These are phyloP conservation scores for Podosphaera fusca DNA, from an alignment of 2,329 filamentous ascomycete species.

Conservation along the genomic window DNA sequence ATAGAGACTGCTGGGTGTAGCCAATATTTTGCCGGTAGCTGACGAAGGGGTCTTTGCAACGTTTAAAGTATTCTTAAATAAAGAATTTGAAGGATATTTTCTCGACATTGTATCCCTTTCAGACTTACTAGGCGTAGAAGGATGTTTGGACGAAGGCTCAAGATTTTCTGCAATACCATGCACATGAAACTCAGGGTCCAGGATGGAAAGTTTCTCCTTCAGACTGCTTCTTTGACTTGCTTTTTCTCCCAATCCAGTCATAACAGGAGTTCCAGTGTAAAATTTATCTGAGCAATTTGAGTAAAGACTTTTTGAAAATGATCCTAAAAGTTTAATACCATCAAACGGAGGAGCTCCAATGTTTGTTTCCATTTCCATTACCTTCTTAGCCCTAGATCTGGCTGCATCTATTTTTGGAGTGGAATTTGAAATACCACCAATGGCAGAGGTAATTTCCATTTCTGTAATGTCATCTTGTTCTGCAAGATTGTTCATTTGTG, in stretches of 20 bases:
- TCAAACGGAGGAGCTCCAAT: conserved; percentile 10
- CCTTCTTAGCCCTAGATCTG: conserved; percentile 12
- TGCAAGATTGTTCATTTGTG: too few species aligned
- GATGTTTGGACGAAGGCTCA: conserved; percentile 9
- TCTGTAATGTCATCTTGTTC: too few species aligned
- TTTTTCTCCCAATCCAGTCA: conserved; percentile 28
- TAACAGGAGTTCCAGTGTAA: conserved; percentile 29
- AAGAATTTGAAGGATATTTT: conserved; percentile 25
- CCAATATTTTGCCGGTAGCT: conserved; percentile 17
- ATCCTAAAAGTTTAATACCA: too few species aligned
- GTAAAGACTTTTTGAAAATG: conserved; percentile 1
- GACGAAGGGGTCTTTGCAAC: conserved; percentile 11
- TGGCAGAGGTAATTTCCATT: neutral
- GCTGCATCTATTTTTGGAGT: too few species aligned
- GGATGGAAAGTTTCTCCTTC: conserved; percentile 20
- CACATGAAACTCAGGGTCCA: conserved; percentile 12
- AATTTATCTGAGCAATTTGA: conserved; percentile 17
- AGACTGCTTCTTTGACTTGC: conserved; percentile 25
- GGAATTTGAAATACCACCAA: neutral
- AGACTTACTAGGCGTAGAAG: conserved; percentile 26
- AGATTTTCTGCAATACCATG: conserved; percentile 4
- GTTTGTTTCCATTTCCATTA: conserved; percentile 17
- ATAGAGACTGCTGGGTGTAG: conserved; percentile 25
- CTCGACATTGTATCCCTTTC: conserved; percentile 23
- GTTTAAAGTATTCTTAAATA: conserved; percentile 20